A percentile compares a stretch with the other conserved stretches of the same genome.
These are phyloP conservation scores for Clonostachys byssicola DNA, from an alignment of 2,329 filamentous ascomycete genomes.

Conservation along the genomic window DNA sequence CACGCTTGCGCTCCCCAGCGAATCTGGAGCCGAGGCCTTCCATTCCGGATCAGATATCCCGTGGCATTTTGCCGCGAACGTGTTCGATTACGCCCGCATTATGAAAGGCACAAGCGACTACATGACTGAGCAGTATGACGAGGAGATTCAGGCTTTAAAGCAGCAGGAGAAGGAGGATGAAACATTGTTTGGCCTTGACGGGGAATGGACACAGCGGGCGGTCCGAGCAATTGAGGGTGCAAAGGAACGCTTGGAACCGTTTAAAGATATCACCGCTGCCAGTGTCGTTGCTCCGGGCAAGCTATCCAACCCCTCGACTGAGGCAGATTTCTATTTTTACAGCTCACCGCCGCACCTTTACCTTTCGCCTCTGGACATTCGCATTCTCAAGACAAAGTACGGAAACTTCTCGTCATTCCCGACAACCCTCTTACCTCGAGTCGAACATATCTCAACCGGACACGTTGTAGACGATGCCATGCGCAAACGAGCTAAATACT, in stretches of 20 bases:
- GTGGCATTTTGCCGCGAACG: constrained; percentile 92
- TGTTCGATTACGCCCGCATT: constrained; percentile 88
- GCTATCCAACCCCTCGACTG: constrained; percentile 17
- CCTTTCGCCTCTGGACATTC: constrained; percentile 84
- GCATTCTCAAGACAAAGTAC: constrained; percentile 86
- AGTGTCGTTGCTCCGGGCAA: constrained; percentile 7
- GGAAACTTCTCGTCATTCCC: constrained; percentile 80
- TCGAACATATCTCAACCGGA: constrained; percentile 85
- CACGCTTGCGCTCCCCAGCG: constrained; percentile 82
- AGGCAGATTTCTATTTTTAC: constrained; percentile 76
- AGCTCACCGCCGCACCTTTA: constrained; percentile 85
- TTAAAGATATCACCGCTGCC: constrained; percentile 18
- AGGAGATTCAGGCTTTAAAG: constrained; percentile 71
- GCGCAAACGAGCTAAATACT: constrained; percentile 79
- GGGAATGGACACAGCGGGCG: constrained; percentile 88
- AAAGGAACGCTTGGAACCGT: constrained; percentile 65
- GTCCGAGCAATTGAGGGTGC: constrained; percentile 68
- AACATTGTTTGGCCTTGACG: constrained; percentile 84
- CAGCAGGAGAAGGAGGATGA: constrained; percentile 85
- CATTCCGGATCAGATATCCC: constrained; percentile 73
- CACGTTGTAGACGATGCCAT: constrained; percentile 84
- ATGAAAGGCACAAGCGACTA: constrained; percentile 94
- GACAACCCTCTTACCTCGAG: constrained; percentile 77
- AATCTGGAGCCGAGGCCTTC: constrained; percentile 67
- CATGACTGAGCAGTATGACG: constrained; percentile 75